Conservation (phyloP, 805 yeast species). For the Sugiyamaella floridensis region DNA sequence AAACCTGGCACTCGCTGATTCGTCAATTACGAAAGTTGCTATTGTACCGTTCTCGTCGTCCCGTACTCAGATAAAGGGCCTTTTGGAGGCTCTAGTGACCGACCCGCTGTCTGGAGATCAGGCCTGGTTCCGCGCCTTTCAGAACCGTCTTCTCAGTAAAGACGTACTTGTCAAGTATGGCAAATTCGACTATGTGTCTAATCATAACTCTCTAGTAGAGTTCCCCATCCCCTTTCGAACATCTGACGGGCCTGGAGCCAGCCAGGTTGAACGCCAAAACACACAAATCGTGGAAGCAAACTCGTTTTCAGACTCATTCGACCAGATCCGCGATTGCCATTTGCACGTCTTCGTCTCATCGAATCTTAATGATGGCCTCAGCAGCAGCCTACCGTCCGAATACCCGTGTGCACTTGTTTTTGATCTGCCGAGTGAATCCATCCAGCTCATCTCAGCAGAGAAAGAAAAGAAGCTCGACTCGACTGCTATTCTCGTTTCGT, state of each 20-base stretch:
- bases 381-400: slow-evolving; percentile 12
- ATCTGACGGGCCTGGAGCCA: slow-evolving; percentile 2
- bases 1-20: slow-evolving; percentile 13
- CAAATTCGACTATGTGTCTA: slow-evolving; percentile 26
- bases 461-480: slow-evolving; percentile 7
- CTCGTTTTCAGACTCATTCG: slow-evolving; percentile 24
- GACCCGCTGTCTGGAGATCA: slow-evolving; percentile 31
- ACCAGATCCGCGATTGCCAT: slow-evolving; percentile 26
- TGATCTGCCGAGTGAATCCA: slow-evolving; percentile 9
- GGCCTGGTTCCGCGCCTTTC: slow-evolving; percentile 26
- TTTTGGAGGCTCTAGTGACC: slow-evolving; percentile 27
- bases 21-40: slow-evolving; percentile 24
- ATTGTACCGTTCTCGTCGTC: slow-evolving; percentile 24
- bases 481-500: slow-evolving; percentile 12
- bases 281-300: slow-evolving; percentile 28
- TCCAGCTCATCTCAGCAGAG: neutral
- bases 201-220: slow-evolving; percentile 29
- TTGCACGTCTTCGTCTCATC: slow-evolving; percentile 21
- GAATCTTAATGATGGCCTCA: slow-evolving; percentile 17
- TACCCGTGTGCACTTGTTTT: slow-evolving; percentile 22
- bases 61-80: slow-evolving; percentile 20
- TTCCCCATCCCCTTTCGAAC: slow-evolving; percentile 21
- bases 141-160: slow-evolving; percentile 27
- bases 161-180: slow-evolving; percentile 27
- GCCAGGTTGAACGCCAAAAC: slow-evolving; percentile 9